Evolutionary conservation across 2,329 filamentous ascomycete species (phyloP).

Genomic region (Remersonia thermophila): DNA sequence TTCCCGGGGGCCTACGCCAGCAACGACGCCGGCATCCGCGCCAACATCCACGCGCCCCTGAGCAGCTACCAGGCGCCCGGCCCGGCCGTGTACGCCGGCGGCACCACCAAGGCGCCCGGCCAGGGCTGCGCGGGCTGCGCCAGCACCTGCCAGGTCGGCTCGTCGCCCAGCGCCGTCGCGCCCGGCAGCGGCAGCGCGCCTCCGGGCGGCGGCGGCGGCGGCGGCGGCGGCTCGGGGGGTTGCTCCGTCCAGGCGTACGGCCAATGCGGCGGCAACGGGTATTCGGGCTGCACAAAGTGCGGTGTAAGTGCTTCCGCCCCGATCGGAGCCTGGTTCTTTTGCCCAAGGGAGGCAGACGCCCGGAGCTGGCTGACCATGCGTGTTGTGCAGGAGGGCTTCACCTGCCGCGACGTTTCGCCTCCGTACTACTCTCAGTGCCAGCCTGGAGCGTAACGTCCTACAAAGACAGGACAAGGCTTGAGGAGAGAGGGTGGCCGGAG

Average conservation of each 20-base stretch:
- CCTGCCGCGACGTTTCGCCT: constrained; percentile 18
- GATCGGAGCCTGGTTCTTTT: too few relatives aligned
- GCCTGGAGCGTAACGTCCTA: not conserved
- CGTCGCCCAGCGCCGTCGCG: constrained; percentile 19
- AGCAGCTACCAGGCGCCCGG: constrained; percentile 31
- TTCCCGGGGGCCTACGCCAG: constrained; percentile 33
- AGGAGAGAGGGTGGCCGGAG: too few relatives aligned
- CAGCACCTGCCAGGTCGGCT: constrained; percentile 28
- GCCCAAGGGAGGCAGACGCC: too few relatives aligned
- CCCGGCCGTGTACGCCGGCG: constrained; percentile 28
- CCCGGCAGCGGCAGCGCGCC: constrained; percentile 19
- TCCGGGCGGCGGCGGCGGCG: constrained; percentile 13
- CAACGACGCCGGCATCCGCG: constrained; percentile 31
- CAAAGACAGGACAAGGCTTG: too few relatives aligned
- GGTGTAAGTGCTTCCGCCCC: too few relatives aligned
- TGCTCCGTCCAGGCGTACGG: constrained; percentile 15
- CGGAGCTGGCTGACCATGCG: not conserved
- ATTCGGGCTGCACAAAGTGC: constrained; percentile 16
- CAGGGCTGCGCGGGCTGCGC: constrained; percentile 29
- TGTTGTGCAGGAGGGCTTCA: constrained; percentile 11
- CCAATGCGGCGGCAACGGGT: constrained; percentile 19
- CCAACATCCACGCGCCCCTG: constrained; percentile 34
- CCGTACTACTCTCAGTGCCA: constrained; percentile 19
- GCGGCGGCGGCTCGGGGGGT: constrained; percentile 3
- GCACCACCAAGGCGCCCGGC: constrained; percentile 28